Percentiles rank a stretch among this genome's conserved stretches.
These are phyloP conservation scores for Dothiorella sarmentorum DNA, from an alignment of 2,329 filamentous ascomycete genomes.

Conservation along the genomic window DNA sequence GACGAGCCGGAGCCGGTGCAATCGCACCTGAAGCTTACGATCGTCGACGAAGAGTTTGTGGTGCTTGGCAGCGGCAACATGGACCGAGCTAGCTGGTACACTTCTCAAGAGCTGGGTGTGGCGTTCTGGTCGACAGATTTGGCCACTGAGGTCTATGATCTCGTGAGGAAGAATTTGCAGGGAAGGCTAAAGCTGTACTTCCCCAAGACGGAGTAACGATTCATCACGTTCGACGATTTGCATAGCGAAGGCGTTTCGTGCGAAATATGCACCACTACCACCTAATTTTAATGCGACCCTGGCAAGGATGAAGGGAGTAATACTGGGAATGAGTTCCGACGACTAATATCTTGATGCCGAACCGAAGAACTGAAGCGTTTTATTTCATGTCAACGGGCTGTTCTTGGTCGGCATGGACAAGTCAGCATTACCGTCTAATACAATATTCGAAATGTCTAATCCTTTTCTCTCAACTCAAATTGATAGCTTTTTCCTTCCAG, in stretches of 20 bases:
- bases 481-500: too few relatives aligned
- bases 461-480: too few relatives aligned
- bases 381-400: too few relatives aligned
- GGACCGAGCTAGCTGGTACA: conserved; percentile 83
- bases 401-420: too few relatives aligned
- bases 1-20: conserved; percentile 69
- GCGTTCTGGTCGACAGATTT: conserved; percentile 39
- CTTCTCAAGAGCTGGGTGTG: conserved; percentile 78
- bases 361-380: too few relatives aligned
- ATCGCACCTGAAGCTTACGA: conserved; percentile 72
- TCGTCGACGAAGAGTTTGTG: conserved; percentile 65
- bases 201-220: background rate
- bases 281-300: background rate
- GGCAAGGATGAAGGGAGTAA: background rate
- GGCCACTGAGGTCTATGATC: background rate
- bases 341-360: background rate
- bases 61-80: conserved; percentile 79
- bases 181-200: conserved; percentile 6
- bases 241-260: conserved; percentile 6
- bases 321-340: background rate
- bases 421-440: too few relatives aligned
- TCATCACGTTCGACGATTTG: background rate
- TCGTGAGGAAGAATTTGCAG: conserved; percentile 3
- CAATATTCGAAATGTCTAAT: too few relatives aligned
- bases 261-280: background rate